phyloP scores from a whole-genome alignment of 306 rosid species.

The Fagus sylvatica region DNA sequence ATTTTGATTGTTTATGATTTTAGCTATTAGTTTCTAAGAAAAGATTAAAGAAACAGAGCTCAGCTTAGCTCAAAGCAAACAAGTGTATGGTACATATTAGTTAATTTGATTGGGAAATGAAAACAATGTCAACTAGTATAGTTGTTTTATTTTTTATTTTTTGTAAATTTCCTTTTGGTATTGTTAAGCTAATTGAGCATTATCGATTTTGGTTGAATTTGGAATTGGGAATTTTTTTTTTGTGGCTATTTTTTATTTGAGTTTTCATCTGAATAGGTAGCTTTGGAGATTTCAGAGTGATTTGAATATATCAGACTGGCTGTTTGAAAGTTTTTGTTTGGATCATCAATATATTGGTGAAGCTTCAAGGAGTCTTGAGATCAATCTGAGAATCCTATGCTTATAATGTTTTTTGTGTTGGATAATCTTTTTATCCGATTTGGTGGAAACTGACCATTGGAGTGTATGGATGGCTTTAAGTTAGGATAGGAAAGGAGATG shows the following conservation, averaged over 20 bases:
- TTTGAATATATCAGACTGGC: constrained; percentile 13
- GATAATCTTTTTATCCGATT: constrained; percentile 23
- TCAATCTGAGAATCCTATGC: constrained; percentile 18
- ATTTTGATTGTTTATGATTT: constrained; percentile 1
- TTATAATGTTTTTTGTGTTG: constrained; percentile 10
- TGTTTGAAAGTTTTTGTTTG: constrained; percentile 15
- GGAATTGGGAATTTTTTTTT: not conserved
- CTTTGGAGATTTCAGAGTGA: constrained; percentile 27
- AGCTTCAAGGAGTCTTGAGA: constrained; percentile 10
- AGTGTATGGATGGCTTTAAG: constrained; percentile 36
- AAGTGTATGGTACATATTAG: not conserved
- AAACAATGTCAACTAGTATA: not conserved
- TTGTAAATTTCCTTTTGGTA: not conserved
- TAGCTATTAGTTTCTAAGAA: not conserved
- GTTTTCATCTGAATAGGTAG: constrained; percentile 30
- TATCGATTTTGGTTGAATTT: constrained; percentile 1
- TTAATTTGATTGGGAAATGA: not conserved
- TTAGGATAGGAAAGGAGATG: constrained; percentile 53
- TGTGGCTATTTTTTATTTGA: constrained; percentile 15
- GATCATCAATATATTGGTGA: not conserved
- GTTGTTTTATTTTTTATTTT: not conserved
- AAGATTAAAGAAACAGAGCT: not conserved
- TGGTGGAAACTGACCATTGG: constrained; percentile 27
- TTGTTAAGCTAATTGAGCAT: not conserved
- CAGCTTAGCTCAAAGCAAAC: constrained; percentile 16